Percentiles rank a stretch among this genome's conserved stretches.
Evolutionary conservation across 768 basidiomycete species (phyloP).

Genomic region (Boletus insuetus): DNA sequence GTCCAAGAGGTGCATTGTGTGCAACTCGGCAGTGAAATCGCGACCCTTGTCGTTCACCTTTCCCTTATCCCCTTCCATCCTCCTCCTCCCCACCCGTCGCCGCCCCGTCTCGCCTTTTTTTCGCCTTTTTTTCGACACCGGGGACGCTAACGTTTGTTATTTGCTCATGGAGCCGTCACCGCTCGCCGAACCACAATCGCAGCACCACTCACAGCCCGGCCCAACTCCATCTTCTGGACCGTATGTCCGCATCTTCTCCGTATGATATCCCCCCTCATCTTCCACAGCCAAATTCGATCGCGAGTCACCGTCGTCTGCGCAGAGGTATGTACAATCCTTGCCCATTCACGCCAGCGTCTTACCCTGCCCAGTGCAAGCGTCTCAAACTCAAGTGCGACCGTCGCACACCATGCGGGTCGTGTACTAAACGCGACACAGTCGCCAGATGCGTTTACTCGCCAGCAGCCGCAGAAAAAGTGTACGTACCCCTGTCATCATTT

Average conservation of each 20-base stretch:
- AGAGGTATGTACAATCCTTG: slow-evolving; percentile 50
- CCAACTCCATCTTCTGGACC: slow-evolving; percentile 27
- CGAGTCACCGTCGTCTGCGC: slow-evolving; percentile 80
- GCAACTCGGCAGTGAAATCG: slow-evolving; percentile 12
- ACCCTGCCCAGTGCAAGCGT: slow-evolving; percentile 67
- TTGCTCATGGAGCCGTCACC: slow-evolving; percentile 18
- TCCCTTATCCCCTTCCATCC: neutral
- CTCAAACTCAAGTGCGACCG: slow-evolving; percentile 86
- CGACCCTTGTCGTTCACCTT: neutral
- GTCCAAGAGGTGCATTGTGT: slow-evolving; percentile 20
- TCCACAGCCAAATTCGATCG: slow-evolving; percentile 62
- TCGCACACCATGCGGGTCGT: slow-evolving; percentile 71
- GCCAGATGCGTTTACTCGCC: slow-evolving; percentile 73
- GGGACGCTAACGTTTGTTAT: neutral
- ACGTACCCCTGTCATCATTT: slow-evolving; percentile 25
- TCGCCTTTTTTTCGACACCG: neutral
- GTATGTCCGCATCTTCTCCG: slow-evolving; percentile 22
- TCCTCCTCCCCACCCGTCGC: neutral
- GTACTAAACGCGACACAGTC: slow-evolving; percentile 76
- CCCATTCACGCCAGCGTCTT: neutral
- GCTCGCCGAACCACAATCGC: slow-evolving; percentile 15
- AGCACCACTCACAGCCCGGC: slow-evolving; percentile 17
- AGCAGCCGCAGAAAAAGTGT: slow-evolving; percentile 86
- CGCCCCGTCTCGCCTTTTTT: neutral
- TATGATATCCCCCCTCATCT: slow-evolving; percentile 2